phyloP scores from a whole-genome alignment of 2,329 filamentous ascomycete genomes.

The Cladophialophora chaetospira region DNA sequence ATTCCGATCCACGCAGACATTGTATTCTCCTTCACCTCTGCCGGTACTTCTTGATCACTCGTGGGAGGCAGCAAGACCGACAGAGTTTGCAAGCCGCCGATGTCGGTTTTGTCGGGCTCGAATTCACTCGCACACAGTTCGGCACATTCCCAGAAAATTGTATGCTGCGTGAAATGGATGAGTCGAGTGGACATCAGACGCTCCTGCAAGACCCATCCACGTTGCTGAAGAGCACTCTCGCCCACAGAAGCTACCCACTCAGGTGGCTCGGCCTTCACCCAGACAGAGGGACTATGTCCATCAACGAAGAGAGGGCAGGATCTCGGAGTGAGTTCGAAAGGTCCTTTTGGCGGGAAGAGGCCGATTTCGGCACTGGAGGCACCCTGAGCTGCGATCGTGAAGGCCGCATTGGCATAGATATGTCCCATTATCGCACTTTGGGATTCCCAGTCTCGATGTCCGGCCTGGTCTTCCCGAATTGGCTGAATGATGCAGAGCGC shows the following conservation, averaged over 20 bases:
- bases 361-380: neutral
- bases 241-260: conserved; percentile 3
- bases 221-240: neutral
- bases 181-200: neutral
- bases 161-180: neutral
- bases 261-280: neutral
- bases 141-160: conserved; percentile 1
- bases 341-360: neutral
- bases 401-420: conserved; percentile 1
- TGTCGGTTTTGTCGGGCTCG: neutral
- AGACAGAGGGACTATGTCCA: neutral
- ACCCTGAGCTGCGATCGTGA: conserved; percentile 2
- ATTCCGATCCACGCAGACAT: conserved; percentile 1
- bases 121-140: neutral
- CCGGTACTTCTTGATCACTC: neutral
- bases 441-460: conserved; percentile 1
- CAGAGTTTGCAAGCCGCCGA: neutral
- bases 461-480: neutral
- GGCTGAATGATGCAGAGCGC: neutral
- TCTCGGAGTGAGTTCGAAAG: neutral
- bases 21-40: neutral
- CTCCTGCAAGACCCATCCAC: conserved; percentile 3
- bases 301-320: neutral
- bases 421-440: neutral
- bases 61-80: neutral